phyloP scores from a whole-genome alignment of 2,329 filamentous ascomycete genomes.

The Lasiodiplodia gonubiensis region DNA sequence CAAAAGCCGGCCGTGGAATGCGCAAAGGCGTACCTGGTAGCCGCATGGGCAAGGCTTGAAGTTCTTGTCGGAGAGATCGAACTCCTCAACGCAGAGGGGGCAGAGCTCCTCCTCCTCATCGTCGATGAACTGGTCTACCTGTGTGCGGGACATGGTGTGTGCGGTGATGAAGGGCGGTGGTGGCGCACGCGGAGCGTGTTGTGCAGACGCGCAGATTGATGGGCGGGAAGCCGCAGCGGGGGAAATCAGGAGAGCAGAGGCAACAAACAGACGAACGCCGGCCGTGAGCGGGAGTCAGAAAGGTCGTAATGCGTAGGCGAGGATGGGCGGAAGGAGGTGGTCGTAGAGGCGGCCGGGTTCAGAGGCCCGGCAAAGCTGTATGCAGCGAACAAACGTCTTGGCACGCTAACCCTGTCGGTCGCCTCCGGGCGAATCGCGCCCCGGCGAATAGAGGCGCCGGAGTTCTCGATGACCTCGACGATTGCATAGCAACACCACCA shows the following conservation, averaged over 20 bases:
- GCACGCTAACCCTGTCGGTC: constrained; percentile 17
- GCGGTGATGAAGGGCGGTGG: constrained; percentile 27
- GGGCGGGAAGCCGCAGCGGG: neutral
- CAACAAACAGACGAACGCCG: constrained; percentile 28
- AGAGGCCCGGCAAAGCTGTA: constrained; percentile 23
- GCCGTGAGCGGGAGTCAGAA: constrained; percentile 24
- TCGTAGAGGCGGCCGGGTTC: constrained; percentile 23
- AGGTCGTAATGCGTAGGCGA: constrained; percentile 26
- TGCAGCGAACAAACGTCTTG: neutral
- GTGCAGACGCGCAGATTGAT: constrained; percentile 19
- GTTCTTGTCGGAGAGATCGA: constrained; percentile 95
- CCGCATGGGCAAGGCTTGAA: constrained; percentile 97
- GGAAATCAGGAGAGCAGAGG: constrained; percentile 14
- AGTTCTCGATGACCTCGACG: constrained; percentile 27
- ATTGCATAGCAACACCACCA: constrained; percentile 15
- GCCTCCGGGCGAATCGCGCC: neutral
- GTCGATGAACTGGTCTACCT: constrained; percentile 61
- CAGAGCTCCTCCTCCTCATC: constrained; percentile 65
- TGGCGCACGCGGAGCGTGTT: constrained; percentile 28
- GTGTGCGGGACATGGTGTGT: constrained; percentile 54
- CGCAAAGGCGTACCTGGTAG: constrained; percentile 77
- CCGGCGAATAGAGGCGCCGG: constrained; percentile 22
- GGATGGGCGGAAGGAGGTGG: constrained; percentile 27
- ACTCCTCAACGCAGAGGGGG: constrained; percentile 97
- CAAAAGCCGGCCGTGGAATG: constrained; percentile 12